Percentiles rank a stretch among this genome's conserved stretches.
Conservation (phyloP, 495 filamentous ascomycete genomes). For the Trichodelitschia bisporula region DNA sequence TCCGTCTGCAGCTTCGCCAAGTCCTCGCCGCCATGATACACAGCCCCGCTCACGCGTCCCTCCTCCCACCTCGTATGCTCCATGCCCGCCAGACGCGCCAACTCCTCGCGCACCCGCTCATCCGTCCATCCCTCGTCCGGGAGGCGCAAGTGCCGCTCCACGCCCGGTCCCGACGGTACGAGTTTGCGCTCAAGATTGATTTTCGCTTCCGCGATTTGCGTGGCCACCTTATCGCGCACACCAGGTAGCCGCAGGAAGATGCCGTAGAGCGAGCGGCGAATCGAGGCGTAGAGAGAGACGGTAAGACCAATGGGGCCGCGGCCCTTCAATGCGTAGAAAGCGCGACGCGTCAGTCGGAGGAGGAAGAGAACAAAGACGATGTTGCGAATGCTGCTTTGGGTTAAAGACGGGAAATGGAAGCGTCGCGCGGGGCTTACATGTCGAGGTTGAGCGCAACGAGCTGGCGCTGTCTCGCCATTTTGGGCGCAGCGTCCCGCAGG, state of each 20-base stretch:
- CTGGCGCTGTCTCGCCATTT: constrained; percentile 17
- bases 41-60: constrained; percentile 78
- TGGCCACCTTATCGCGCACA: constrained; percentile 56
- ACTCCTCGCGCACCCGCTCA: constrained; percentile 55
- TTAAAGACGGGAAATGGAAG: neutral
- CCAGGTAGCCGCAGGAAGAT: constrained; percentile 69
- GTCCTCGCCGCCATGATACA: constrained; percentile 83
- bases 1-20: constrained; percentile 69
- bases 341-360: constrained; percentile 61
- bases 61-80: constrained; percentile 95
- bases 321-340: constrained; percentile 61
- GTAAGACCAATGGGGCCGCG: constrained; percentile 66
- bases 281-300: constrained; percentile 39
- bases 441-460: constrained; percentile 42
- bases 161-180: constrained; percentile 42
- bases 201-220: constrained; percentile 52
- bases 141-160: constrained; percentile 48
- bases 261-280: constrained; percentile 52
- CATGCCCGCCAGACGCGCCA: constrained; percentile 56
- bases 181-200: constrained; percentile 60
- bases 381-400: constrained; percentile 42
- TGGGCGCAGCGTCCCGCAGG: constrained; percentile 32
- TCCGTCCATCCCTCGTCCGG: constrained; percentile 70
- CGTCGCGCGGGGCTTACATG: constrained; percentile 30
- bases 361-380: constrained; percentile 78